Evolutionary conservation across 306 rosid species (phyloP).

Genomic region (Cucumis melo): DNA sequence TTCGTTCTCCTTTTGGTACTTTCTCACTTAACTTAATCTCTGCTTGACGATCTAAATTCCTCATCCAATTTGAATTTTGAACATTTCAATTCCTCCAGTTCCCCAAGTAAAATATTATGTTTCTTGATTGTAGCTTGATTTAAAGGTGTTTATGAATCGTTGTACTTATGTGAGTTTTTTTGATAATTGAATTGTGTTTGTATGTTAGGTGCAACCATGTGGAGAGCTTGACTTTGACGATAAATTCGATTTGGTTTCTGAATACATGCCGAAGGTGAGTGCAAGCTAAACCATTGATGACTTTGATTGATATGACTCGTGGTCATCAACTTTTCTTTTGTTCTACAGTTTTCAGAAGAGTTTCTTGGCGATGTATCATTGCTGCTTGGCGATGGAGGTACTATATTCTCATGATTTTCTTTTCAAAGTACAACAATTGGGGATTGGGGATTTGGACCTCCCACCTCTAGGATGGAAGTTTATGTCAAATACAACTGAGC

Average conservation of each 20-base stretch:
- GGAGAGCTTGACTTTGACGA: conserved; percentile 37
- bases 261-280: conserved; percentile 37
- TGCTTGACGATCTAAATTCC: background rate
- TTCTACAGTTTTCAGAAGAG: conserved; percentile 40
- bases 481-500: too few species aligned
- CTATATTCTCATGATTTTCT: background rate
- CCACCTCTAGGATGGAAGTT: too few species aligned
- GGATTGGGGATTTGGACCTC: too few species aligned
- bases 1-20: conserved; percentile 35
- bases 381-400: conserved; percentile 19
- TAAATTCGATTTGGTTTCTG: conserved; percentile 45
- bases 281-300: background rate
- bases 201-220: conserved; percentile 43
- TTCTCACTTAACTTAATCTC: background rate
- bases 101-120: background rate
- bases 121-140: background rate
- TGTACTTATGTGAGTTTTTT: background rate
- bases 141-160: background rate
- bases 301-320: background rate
- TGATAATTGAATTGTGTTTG: background rate
- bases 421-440: too few species aligned
- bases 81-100: background rate
- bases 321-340: background rate
- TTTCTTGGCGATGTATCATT: conserved; percentile 47
- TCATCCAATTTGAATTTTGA: background rate